Percentiles rank a stretch among this genome's conserved stretches.
phyloP scores from a whole-genome alignment of 208 protist genomes.

The Trypanosoma boissoni region DNA sequence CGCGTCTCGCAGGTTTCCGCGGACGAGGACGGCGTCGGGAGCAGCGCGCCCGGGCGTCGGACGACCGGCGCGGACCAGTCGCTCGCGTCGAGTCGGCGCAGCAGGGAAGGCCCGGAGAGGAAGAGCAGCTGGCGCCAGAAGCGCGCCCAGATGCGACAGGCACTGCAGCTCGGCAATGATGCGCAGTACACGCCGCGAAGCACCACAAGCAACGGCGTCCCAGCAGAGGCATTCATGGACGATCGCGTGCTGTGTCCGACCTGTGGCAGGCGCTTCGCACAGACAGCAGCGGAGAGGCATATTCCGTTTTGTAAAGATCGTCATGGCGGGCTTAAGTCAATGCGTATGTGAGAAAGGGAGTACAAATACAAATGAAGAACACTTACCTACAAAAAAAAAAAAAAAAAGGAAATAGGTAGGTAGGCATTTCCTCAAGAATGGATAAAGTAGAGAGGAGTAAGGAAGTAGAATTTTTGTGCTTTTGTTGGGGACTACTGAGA shows the following conservation, averaged over 20 bases:
- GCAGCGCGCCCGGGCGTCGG: constrained; percentile 16
- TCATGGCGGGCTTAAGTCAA: neutral
- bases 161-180: constrained; percentile 8
- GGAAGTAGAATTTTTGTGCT: no score
- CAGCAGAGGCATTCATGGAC: constrained; percentile 25
- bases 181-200: neutral
- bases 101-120: neutral
- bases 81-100: constrained; percentile 8
- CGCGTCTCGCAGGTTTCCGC: constrained; percentile 8
- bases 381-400: no score
- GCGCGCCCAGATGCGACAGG: constrained; percentile 42
- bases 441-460: no score
- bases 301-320: constrained; percentile 38
- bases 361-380: no score
- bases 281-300: constrained; percentile 38
- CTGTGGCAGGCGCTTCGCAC: constrained; percentile 45
- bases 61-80: constrained; percentile 5
- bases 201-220: constrained; percentile 7
- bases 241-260: constrained; percentile 47
- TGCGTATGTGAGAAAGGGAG: constrained; percentile 12
- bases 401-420: constrained; percentile 6
- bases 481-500: no score
- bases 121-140: constrained; percentile 29
- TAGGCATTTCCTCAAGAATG: no score
- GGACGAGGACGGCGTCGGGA: constrained; percentile 3